These are phyloP conservation scores for Brasenia schreberi DNA, from an alignment of 164 flowering plant species.

Conservation along the genomic window DNA sequence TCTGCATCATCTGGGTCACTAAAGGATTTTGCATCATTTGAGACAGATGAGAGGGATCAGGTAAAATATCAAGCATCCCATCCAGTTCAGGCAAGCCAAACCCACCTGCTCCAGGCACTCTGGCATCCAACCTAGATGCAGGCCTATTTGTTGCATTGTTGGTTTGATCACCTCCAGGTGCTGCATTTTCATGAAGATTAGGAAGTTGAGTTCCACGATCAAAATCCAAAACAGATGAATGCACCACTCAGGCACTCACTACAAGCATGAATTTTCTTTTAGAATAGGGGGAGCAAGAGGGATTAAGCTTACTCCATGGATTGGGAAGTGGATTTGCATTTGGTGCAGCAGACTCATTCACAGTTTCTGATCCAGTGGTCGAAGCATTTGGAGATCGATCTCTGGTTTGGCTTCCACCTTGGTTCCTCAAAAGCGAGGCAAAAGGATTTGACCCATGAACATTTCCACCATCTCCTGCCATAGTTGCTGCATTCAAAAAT, in stretches of 20 bases:
- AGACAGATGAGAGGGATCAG: slow-evolving; percentile 40
- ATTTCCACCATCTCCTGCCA: slow-evolving; percentile 53
- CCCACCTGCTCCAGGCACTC: slow-evolving; percentile 33
- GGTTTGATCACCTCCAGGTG: slow-evolving; percentile 45
- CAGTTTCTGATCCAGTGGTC: slow-evolving; percentile 33
- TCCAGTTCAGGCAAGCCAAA: slow-evolving; percentile 41
- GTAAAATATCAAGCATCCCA: slow-evolving; percentile 38
- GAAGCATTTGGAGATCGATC: slow-evolving; percentile 34
- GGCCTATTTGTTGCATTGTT: slow-evolving; percentile 37
- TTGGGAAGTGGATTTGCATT: slow-evolving; percentile 88
- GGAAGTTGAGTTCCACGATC: neutral
- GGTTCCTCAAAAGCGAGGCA: slow-evolving; percentile 66
- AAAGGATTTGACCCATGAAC: slow-evolving; percentile 57
- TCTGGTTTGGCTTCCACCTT: slow-evolving; percentile 29
- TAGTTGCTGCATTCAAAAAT: slow-evolving; percentile 74
- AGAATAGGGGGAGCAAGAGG: neutral
- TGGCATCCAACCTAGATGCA: slow-evolving; percentile 36
- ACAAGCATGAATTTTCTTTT: neutral
- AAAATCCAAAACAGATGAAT: neutral
- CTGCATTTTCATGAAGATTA: neutral
- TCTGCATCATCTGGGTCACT: slow-evolving; percentile 80
- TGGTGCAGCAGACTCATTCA: slow-evolving; percentile 46
- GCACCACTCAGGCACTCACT: neutral
- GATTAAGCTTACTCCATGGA: slow-evolving; percentile 40
- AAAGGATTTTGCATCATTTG: slow-evolving; percentile 89